A percentile compares a stretch with the other conserved stretches of the same genome.
Conservation (phyloP, 257 asterid genomes). For the Oldenlandia corymbosa region DNA sequence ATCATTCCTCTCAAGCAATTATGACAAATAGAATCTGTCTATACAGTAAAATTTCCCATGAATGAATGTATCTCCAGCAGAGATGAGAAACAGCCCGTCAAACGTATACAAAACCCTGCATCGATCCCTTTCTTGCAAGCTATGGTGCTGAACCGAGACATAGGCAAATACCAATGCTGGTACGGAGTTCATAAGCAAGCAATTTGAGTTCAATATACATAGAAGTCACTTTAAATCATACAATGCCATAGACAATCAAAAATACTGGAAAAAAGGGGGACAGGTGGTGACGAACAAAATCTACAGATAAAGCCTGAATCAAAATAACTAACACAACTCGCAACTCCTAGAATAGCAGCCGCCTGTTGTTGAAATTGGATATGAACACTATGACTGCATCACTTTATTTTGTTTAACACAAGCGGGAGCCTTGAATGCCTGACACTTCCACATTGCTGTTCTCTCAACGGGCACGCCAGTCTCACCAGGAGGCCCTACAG, state of each 20-base stretch:
- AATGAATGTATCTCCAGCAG: background rate
- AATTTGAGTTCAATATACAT: constrained; percentile 48
- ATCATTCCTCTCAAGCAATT: background rate
- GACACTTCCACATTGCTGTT: constrained; percentile 71
- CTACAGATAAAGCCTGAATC: constrained; percentile 29
- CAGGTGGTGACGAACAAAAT: constrained; percentile 14
- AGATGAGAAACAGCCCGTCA: background rate
- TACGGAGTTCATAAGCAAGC: constrained; percentile 42
- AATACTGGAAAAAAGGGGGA: constrained; percentile 1
- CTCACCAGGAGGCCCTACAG: constrained; percentile 32
- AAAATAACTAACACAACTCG: constrained; percentile 38
- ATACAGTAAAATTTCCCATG: background rate
- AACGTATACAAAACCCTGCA: background rate
- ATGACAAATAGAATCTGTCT: constrained; percentile 3
- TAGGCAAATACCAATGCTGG: constrained; percentile 6
- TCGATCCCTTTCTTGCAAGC: constrained; percentile 4
- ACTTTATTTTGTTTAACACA: constrained; percentile 69
- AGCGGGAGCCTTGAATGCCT: constrained; percentile 63
- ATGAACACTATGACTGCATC: constrained; percentile 64
- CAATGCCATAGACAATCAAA: constrained; percentile 39
- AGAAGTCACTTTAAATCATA: constrained; percentile 34
- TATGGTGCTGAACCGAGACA: constrained; percentile 6
- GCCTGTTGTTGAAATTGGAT: constrained; percentile 25
- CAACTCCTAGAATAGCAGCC: constrained; percentile 39
- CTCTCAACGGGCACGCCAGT: constrained; percentile 43